A percentile compares a stretch with the other conserved stretches of the same genome.
Conservation (phyloP, 495 filamentous ascomycete species). For the Filosporella fistucella region DNA sequence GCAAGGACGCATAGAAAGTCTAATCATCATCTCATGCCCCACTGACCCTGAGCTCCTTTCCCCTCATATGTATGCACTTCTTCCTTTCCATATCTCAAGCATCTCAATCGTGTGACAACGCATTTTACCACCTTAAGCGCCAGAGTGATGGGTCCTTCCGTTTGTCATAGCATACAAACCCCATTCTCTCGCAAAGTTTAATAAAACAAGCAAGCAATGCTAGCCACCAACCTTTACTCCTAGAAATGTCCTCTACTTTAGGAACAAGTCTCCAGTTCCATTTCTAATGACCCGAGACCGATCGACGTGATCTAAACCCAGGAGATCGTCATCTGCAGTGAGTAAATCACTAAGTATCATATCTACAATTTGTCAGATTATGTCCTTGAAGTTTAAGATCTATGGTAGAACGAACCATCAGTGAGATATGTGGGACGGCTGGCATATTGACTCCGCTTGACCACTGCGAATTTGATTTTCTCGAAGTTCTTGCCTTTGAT, state of each 20-base stretch:
- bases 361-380: conserved; percentile 44
- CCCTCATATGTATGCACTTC: too few relatives aligned
- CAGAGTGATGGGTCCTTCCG: too few relatives aligned
- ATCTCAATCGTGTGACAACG: too few relatives aligned
- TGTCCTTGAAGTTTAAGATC: not conserved
- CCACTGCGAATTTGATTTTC: conserved; percentile 93
- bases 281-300: conserved; percentile 49
- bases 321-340: conserved; percentile 63
- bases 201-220: conserved; percentile 4
- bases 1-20: too few relatives aligned
- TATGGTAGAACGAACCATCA: conserved; percentile 65
- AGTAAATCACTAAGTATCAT: conserved; percentile 76
- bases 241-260: conserved; percentile 38
- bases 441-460: conserved; percentile 62
- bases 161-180: not conserved
- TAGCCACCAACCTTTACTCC: not conserved
- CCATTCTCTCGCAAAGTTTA: too few relatives aligned
- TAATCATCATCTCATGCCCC: too few relatives aligned
- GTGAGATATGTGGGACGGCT: conserved; percentile 75
- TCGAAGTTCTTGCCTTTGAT: conserved; percentile 98
- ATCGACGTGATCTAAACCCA: conserved; percentile 90
- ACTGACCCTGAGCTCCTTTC: too few relatives aligned
- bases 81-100: too few relatives aligned
- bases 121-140: too few relatives aligned
- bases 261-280: conserved; percentile 50